These are phyloP conservation scores for Huiozyma sinensis DNA, from an alignment of 805 yeast genomes.

Conservation along the genomic window DNA sequence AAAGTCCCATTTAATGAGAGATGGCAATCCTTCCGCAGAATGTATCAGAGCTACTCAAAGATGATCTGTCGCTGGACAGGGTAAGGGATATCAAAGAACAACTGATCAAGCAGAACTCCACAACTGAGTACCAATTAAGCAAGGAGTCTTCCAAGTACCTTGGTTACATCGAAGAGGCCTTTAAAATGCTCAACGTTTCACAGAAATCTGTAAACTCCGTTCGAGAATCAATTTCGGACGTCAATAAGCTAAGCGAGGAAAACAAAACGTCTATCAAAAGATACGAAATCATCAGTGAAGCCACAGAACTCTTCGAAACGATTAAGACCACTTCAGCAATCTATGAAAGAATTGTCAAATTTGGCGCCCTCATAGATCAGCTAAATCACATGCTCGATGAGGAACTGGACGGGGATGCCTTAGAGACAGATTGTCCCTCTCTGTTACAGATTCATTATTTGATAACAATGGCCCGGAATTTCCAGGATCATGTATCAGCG, in stretches of 20 bases:
- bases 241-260: constrained; percentile 42
- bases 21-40: constrained; percentile 1
- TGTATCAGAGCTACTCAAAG: constrained; percentile 27
- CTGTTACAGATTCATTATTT: constrained; percentile 59
- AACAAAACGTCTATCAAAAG: constrained; percentile 50
- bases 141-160: constrained; percentile 58
- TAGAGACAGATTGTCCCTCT: constrained; percentile 38
- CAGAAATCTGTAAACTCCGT: constrained; percentile 41
- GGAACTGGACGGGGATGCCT: constrained; percentile 25
- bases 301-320: constrained; percentile 60
- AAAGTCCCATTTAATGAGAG: too few relatives aligned
- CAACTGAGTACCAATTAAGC: constrained; percentile 65
- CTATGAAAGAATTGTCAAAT: constrained; percentile 48
- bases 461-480: constrained; percentile 62
- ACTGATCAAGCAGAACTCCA: constrained; percentile 56
- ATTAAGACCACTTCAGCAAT: constrained; percentile 60
- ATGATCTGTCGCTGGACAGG: constrained; percentile 43
- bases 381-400: constrained; percentile 44
- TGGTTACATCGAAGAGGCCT: constrained; percentile 39
- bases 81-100: constrained; percentile 44
- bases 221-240: constrained; percentile 34
- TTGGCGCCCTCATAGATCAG: constrained; percentile 39
- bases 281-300: constrained; percentile 57
- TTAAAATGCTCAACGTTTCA: constrained; percentile 30
- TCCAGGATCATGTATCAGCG: constrained; percentile 60